A percentile compares a stretch with the other conserved stretches of the same genome.
These are phyloP conservation scores for Sarocladium strictum DNA, from an alignment of 2,329 filamentous ascomycete genomes.

Conservation along the genomic window DNA sequence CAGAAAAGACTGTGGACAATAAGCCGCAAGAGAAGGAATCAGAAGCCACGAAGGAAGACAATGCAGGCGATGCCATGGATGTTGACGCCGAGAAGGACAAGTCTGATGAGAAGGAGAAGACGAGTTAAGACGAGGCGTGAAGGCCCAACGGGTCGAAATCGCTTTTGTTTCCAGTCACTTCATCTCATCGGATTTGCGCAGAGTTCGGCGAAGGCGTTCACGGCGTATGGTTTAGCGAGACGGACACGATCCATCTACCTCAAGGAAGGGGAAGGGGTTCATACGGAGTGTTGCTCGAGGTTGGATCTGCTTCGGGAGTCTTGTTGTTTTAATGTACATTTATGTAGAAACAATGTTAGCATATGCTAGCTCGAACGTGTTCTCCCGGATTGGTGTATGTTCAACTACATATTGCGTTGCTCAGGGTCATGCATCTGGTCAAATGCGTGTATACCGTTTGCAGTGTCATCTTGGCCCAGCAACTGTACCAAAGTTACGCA, in stretches of 20 bases:
- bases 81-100: constrained; percentile 12
- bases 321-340: background rate
- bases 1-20: constrained; percentile 15
- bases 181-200: background rate
- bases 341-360: background rate
- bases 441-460: too few species aligned
- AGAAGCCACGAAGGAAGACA: constrained; percentile 11
- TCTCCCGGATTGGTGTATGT: too few species aligned
- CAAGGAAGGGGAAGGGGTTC: background rate
- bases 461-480: background rate
- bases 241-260: background rate
- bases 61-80: constrained; percentile 12
- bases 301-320: background rate
- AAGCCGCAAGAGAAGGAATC: constrained; percentile 5
- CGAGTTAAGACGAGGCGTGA: background rate
- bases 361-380: background rate
- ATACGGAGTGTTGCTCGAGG: background rate
- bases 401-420: too few species aligned
- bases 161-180: background rate
- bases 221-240: background rate
- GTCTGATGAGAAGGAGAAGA: constrained; percentile 5
- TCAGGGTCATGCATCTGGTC: too few species aligned
- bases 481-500: background rate
- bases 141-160: background rate
- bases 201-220: constrained; percentile 1